Evolutionary conservation across 2,329 filamentous ascomycete genomes (phyloP), one percentile per base, ranked within the genome.

Genomic region (Aureobasidium sp.): DNA sequence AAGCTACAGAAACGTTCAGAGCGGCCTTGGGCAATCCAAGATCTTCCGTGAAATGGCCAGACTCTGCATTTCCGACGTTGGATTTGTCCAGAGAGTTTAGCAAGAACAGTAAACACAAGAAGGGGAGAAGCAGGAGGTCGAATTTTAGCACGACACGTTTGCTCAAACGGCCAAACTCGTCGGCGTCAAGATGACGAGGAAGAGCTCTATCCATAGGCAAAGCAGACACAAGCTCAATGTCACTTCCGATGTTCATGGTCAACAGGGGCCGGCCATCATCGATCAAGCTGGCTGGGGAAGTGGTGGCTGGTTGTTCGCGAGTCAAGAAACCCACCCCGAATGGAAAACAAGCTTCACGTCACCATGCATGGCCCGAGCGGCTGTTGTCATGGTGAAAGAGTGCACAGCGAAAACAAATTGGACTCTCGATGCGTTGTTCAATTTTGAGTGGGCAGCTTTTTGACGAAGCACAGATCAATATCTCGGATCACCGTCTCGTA

Each of bases 1-100:
- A 76, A 26, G 81, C 80, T 10, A 84, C 79, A 2, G 82, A 81
- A 5, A 77, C 77, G 66, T 85, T 84, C 61, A 86, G 70, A 66
- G 84, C 82, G 41, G 74, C 72, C n/a, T 77, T 75, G 3, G 72
- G 71, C 1, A 83, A 74, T 0, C 82, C 82, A 29, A 82, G 79
- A 66, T 85, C 82, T 44, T 72, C 70, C 0, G 82, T 85, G 69
- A 85, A 85, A 65, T 87, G 81, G 27, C 84, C 84, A 7, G 79
- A 81, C 64, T 82, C 80, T 13, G 80, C 80, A 71, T 82, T 82
- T 61, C 81, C 80, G 63, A 83, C 79, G 65, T 82, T 83, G 17
- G 76, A 76, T 63, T 80, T 80, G 70, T 83, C 81, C 20, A 83
- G 71, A 52, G 77, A 76, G 69, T 82, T 82, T 66, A 82, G 77